Conservation (phyloP, 1,284 basidiomycete species). For the Xerocomus amazonicus region DNA sequence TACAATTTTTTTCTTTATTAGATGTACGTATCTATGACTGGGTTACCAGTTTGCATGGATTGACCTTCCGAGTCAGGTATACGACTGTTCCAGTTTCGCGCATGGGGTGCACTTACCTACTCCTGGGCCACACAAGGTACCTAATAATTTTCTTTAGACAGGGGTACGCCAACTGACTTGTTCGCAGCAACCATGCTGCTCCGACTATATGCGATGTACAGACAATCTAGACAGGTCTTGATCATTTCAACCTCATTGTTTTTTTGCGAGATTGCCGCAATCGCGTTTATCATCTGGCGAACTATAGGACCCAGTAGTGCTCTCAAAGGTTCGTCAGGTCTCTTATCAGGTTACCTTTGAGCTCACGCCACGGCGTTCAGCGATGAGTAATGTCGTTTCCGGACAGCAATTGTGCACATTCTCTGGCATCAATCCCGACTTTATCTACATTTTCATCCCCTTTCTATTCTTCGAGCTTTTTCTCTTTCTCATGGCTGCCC, state of each 20-base stretch:
- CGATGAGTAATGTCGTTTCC: neutral
- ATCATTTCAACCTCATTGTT: slow-evolving; percentile 19
- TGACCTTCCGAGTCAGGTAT: slow-evolving; percentile 19
- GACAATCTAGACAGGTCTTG: slow-evolving; percentile 20
- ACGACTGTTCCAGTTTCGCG: slow-evolving; percentile 29
- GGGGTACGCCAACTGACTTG: slow-evolving; percentile 1
- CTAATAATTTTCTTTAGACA: neutral
- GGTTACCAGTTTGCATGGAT: neutral
- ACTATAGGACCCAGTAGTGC: slow-evolving; percentile 25
- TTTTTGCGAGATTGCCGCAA: slow-evolving; percentile 24
- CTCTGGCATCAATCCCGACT: slow-evolving; percentile 18
- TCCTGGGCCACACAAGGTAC: slow-evolving; percentile 34
- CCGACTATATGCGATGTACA: slow-evolving; percentile 33
- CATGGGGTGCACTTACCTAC: slow-evolving; percentile 32
- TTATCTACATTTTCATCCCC: slow-evolving; percentile 31
- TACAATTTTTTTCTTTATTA: slow-evolving; percentile 1
- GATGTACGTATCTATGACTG: slow-evolving; percentile 17
- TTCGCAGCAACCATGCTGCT: slow-evolving; percentile 31
- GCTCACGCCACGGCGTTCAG: slow-evolving; percentile 7
- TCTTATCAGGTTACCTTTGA: neutral
- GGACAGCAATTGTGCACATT: slow-evolving; percentile 20
- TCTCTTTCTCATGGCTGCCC: slow-evolving; percentile 24
- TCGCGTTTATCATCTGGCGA: slow-evolving; percentile 26
- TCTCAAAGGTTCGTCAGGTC: slow-evolving; percentile 17
- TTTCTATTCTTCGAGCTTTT: slow-evolving; percentile 29